These are phyloP conservation scores for Globisporangium uncinulatum DNA, from an alignment of 352 stramenopile genomes.

Conservation along the genomic window DNA sequence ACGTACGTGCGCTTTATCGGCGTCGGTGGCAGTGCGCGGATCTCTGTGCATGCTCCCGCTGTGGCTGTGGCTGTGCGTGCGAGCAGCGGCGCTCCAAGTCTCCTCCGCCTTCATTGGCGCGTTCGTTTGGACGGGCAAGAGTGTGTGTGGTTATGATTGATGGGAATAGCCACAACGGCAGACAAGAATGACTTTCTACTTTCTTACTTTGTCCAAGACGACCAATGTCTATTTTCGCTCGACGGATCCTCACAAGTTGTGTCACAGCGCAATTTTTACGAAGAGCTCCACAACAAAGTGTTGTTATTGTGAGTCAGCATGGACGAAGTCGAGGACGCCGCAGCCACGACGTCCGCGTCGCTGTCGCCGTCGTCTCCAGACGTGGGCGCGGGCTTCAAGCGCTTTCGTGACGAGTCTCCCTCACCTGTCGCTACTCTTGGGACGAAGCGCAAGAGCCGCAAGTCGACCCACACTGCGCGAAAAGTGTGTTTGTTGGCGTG, in stretches of 20 bases:
- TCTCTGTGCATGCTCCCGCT: conserved; percentile 8
- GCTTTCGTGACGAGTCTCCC: background rate
- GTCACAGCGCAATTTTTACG: no score
- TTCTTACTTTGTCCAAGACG: no score
- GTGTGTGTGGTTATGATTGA: no score
- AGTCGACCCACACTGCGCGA: conserved; percentile 12
- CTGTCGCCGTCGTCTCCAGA: background rate
- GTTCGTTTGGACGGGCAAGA: background rate
- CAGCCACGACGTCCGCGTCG: background rate
- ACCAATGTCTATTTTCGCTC: no score
- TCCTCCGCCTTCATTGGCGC: conserved; percentile 3
- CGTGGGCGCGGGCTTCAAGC: background rate
- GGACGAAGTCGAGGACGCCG: background rate
- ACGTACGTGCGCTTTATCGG: conserved; percentile 23
- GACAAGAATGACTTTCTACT: no score
- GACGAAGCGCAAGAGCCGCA: conserved; percentile 9
- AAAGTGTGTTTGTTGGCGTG: conserved; percentile 2
- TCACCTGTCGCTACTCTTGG: background rate
- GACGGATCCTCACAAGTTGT: no score
- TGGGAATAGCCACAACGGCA: no score
- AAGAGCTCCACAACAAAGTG: no score
- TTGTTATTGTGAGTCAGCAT: no score
- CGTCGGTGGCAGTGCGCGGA: background rate
- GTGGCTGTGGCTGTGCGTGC: background rate
- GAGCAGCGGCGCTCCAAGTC: background rate